phyloP scores from a whole-genome alignment of 2,329 filamentous ascomycete genomes.

The Rutstroemia sp. region DNA sequence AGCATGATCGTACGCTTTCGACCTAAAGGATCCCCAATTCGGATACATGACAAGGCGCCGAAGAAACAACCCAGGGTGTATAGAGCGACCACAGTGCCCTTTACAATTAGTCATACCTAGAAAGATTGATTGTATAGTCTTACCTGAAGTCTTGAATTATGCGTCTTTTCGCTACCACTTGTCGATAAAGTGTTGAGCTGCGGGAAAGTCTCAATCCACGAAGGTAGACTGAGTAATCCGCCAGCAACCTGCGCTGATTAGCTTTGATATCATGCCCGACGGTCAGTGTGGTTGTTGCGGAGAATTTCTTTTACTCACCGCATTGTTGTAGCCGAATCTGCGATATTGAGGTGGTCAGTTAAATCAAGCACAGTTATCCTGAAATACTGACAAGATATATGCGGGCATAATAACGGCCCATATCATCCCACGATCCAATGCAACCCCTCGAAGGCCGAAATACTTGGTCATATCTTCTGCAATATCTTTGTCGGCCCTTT shows the following conservation, averaged over 20 bases:
- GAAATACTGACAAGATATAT: conserved; percentile 53
- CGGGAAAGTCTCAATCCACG: conserved; percentile 8
- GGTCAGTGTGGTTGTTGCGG: too few relatives aligned
- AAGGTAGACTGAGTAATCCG: conserved; percentile 34
- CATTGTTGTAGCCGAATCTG: conserved; percentile 41
- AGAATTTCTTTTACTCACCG: background rate
- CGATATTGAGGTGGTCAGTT: background rate
- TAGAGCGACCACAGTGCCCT: conserved; percentile 9
- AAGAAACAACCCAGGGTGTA: conserved; percentile 41
- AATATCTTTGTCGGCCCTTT: background rate
- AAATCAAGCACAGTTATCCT: conserved; percentile 4
- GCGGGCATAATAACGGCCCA: conserved; percentile 62
- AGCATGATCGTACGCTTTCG: conserved; percentile 49
- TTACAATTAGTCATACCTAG: background rate
- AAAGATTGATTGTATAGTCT: background rate
- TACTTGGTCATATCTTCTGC: conserved; percentile 38
- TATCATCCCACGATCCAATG: conserved; percentile 42
- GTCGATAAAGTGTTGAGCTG: conserved; percentile 8
- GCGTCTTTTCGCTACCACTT: background rate
- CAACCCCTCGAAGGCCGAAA: conserved; percentile 53
- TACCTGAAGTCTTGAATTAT: conserved; percentile 2
- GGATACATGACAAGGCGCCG: conserved; percentile 31
- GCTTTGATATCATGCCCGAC: background rate
- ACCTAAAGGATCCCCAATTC: conserved; percentile 45
- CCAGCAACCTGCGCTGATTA: conserved; percentile 35